phyloP scores from a whole-genome alignment of 1,284 basidiomycete genomes.

The Cryptococcus maquisensis region DNA sequence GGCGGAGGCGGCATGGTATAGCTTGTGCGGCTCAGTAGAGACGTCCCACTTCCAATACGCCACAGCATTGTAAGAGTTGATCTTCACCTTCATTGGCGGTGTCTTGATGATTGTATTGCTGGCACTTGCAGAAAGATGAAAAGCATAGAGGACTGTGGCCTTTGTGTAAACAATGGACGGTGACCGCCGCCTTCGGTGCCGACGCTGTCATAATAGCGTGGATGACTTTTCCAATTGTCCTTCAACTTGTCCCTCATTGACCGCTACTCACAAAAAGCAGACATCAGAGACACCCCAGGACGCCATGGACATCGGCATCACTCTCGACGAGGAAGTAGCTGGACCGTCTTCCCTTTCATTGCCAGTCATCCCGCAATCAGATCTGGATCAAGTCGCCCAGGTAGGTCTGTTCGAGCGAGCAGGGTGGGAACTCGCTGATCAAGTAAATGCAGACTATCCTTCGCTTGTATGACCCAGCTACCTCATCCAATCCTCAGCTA shows the following conservation, averaged over 20 bases:
- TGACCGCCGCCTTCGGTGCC: no score
- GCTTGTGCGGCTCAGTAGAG: conserved; percentile 37
- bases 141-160: no score
- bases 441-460: conserved; percentile 34
- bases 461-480: conserved; percentile 38
- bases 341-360: conserved; percentile 58
- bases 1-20: conserved; percentile 25
- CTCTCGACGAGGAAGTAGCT: conserved; percentile 55
- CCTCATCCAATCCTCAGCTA: conserved; percentile 31
- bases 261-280: no score
- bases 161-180: no score
- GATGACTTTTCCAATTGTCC: no score
- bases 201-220: no score
- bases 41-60: conserved; percentile 49
- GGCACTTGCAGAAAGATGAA: no score
- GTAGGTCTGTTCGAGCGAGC: conserved; percentile 16
- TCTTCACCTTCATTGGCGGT: conserved; percentile 43
- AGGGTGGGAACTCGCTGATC: background rate
- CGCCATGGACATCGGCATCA: conserved; percentile 2
- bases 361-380: conserved; percentile 30
- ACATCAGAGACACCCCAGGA: background rate
- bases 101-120: background rate
- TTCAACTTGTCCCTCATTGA: no score
- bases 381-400: conserved; percentile 36
- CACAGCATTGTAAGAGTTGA: conserved; percentile 42